Conservation (phyloP, 2,329 filamentous ascomycete genomes). For the Aspergillus piperis region DNA sequence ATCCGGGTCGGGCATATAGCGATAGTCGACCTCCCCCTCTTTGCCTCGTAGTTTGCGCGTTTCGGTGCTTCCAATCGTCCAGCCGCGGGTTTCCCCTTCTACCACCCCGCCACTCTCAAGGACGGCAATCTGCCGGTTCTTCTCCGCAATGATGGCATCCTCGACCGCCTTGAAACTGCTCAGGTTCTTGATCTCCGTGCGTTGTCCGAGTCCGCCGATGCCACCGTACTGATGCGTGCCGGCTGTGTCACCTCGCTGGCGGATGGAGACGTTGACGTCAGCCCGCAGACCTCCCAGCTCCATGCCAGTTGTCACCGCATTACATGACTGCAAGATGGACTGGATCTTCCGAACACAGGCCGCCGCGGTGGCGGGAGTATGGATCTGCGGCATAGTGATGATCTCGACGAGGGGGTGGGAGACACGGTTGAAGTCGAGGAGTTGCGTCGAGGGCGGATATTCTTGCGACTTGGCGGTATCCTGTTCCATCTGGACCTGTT, state of each 20-base stretch:
- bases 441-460: conserved; percentile 69
- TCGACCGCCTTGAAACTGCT: conserved; percentile 94
- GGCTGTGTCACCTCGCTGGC: conserved; percentile 55
- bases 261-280: conserved; percentile 93
- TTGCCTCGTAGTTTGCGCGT: conserved; percentile 84
- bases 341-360: conserved; percentile 89
- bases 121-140: conserved; percentile 81
- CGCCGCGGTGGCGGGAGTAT: conserved; percentile 82
- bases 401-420: conserved; percentile 92
- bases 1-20: conserved; percentile 98
- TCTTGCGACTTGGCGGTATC: conserved; percentile 93
- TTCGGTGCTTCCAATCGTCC: conserved; percentile 80
- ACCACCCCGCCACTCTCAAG: conserved; percentile 74
- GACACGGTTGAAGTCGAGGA: conserved; percentile 92
- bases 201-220: conserved; percentile 69
- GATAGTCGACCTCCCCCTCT: conserved; percentile 95
- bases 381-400: conserved; percentile 86
- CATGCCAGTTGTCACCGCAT: conserved; percentile 89
- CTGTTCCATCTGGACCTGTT: conserved; percentile 96
- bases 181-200: conserved; percentile 97
- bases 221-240: conserved; percentile 56
- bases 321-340: conserved; percentile 72
- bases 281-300: conserved; percentile 86
- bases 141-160: conserved; percentile 88
- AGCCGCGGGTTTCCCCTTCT: conserved; percentile 86